These are phyloP conservation scores for Puccinia novopanici DNA, from an alignment of 1,284 basidiomycete species.

Conservation along the genomic window DNA sequence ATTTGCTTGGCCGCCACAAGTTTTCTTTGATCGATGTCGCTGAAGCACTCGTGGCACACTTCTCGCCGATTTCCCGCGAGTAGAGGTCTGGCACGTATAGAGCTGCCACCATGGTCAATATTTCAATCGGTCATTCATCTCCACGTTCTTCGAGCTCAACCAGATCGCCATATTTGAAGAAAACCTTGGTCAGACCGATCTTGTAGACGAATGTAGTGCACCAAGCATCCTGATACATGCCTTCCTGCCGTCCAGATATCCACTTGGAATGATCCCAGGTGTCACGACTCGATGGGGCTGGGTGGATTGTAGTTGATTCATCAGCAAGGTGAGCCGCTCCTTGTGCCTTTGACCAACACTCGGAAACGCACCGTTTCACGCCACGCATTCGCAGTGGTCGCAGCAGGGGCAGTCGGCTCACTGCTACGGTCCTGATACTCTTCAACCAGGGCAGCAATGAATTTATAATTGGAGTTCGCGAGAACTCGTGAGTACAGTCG, in stretches of 20 bases:
- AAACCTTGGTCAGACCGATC: constrained; percentile 95
- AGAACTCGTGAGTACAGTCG: constrained; percentile 83
- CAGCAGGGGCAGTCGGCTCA: constrained; percentile 54
- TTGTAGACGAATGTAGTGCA: constrained; percentile 81
- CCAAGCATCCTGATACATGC: constrained; percentile 88
- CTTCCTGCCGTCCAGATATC: no score
- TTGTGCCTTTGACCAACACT: constrained; percentile 95
- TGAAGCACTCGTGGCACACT: no score
- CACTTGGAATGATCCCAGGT: no score
- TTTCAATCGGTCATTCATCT: constrained; percentile 76
- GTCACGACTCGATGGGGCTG: constrained; percentile 98
- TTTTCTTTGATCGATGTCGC: no score
- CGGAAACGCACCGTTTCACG: constrained; percentile 92
- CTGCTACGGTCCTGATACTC: no score
- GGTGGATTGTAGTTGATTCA: constrained; percentile 86
- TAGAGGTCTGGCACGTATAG: constrained; percentile 86
- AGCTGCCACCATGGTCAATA: constrained; percentile 99
- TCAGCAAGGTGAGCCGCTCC: constrained; percentile 88
- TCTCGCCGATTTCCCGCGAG: constrained; percentile 90
- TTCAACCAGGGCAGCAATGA: constrained; percentile 81
- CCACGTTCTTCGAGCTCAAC: constrained; percentile 95
- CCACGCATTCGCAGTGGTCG: constrained; percentile 64
- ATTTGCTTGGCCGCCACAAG: no score
- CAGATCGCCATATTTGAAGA: constrained; percentile 97
- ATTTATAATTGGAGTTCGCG: constrained; percentile 79